Evolutionary conservation across 2,329 filamentous ascomycete genomes (phyloP).

Genomic region (Pleomassaria siparia): DNA sequence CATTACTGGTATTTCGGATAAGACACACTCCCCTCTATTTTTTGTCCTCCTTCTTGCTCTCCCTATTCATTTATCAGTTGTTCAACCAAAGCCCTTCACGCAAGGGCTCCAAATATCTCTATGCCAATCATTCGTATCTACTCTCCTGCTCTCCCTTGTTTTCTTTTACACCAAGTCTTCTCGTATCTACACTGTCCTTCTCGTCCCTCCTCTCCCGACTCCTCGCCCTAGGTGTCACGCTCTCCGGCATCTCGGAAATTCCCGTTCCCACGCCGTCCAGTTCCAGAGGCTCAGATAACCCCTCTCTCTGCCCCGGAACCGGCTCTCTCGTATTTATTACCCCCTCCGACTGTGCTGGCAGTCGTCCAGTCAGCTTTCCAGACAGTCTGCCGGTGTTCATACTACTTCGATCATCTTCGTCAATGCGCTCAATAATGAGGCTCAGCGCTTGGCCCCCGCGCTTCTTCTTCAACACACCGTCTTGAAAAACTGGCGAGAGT

Average conservation of each 20-base stretch:
- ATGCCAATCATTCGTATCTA: neutral
- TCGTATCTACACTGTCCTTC: conserved; percentile 4
- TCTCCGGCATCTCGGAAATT: conserved; percentile 23
- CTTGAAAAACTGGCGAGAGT: conserved; percentile 7
- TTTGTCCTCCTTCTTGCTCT: neutral
- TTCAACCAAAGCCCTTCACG: too few relatives aligned
- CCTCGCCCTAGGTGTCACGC: conserved; percentile 23
- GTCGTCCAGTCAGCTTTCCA: neutral
- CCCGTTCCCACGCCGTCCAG: conserved; percentile 20
- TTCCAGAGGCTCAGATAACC: conserved; percentile 24
- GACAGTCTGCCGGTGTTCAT: neutral
- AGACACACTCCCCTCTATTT: too few relatives aligned
- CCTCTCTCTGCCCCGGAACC: conserved; percentile 30
- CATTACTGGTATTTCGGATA: too few relatives aligned
- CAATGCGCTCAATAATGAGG: conserved; percentile 21
- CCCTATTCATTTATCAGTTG: neutral
- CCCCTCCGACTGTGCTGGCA: neutral
- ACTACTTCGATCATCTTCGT: conserved; percentile 19
- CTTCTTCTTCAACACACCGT: conserved; percentile 19
- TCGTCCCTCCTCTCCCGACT: conserved; percentile 14
- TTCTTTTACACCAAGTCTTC: conserved; percentile 9
- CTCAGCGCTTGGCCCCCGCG: conserved; percentile 22
- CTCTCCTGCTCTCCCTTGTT: neutral
- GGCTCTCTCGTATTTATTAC: conserved; percentile 16
- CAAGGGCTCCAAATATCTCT: neutral